Evolutionary conservation across 164 flowering plant genomes (phyloP).

Genomic region (Amborella trichopoda): DNA sequence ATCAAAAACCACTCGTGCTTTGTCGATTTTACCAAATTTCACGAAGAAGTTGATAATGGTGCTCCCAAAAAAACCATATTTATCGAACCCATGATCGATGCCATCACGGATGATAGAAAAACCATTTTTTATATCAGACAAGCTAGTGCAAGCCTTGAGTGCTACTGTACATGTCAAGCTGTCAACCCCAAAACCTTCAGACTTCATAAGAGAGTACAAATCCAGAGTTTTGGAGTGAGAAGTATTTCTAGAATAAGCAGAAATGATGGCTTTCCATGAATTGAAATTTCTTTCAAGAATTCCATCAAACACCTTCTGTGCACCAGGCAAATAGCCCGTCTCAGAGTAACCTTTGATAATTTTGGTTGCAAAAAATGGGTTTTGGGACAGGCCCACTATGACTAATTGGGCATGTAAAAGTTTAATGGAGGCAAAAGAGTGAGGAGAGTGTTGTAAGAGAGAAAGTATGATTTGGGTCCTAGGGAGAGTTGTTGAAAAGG

Average conservation of each 20-base stretch:
- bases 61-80: conserved; percentile 24
- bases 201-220: conserved; percentile 17
- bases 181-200: conserved; percentile 12
- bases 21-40: conserved; percentile 16
- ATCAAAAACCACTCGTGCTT: conserved; percentile 20
- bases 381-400: conserved; percentile 2
- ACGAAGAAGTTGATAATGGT: conserved; percentile 21
- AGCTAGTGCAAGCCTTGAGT: conserved; percentile 26
- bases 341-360: conserved; percentile 17
- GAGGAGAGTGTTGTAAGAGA: too few relatives aligned
- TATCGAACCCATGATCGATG: conserved; percentile 10
- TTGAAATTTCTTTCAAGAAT: conserved; percentile 8
- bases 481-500: too few relatives aligned
- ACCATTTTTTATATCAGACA: conserved; percentile 19
- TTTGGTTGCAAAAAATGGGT: conserved; percentile 17
- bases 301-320: conserved; percentile 22
- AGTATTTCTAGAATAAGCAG: conserved; percentile 19
- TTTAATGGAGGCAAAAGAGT: conserved; percentile 13
- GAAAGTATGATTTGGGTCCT: too few relatives aligned
- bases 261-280: conserved; percentile 25
- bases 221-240: conserved; percentile 14
- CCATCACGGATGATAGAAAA: conserved; percentile 16
- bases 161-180: conserved; percentile 20
- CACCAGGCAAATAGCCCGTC: conserved; percentile 13
- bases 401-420: conserved; percentile 23